Evolutionary conservation across 306 rosid genomes (phyloP), one percentile per base, ranked within the genome.

Genomic region (Trifolium dubium): DNA sequence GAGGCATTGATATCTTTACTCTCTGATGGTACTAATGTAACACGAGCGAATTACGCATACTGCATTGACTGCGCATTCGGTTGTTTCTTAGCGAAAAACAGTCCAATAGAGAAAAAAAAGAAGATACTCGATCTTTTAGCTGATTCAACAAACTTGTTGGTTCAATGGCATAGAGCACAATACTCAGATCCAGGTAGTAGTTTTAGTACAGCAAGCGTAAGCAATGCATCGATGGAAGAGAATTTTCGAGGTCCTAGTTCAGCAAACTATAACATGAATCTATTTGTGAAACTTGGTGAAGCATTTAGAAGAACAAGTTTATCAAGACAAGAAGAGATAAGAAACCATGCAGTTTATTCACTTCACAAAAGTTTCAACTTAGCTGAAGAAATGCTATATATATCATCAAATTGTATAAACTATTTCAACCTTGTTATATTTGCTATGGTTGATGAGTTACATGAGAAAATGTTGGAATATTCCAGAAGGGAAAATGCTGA

Each of bases 391-490:
- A 67, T 92, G 30, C 86, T 85, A 32, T 83, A 80, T 71, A 60
- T 78, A 4, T 81, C 99, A 30, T 39, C 82, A 71, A 86, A 83
- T 69, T 90, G 89, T 35, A 84, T 88, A 0, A 89, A 63, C 80
- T 89, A 86, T 59, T 88, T 94, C 78, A 89, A 87, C 83, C 92
- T 83, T 2, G 87, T 92, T 74, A 66, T 94, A 23, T 94, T 94
- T 35, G 88, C 93, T 3, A 94, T 90, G 99, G 91, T 92, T 8
- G 99, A 92, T 70, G 97, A 92, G 78, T 82, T 94, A 53, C 97
- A 92, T 50, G 92, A 94, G 74, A 94, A 94, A 80, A 87, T 92
- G 92, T 58, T 94, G 83, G 99, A 94, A 71, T 94, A 94, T 75
- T 94, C 95, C 5, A 84, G 93, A 69, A 87, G 99, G 72, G 99